phyloP scores from a whole-genome alignment of 345 rosid genomes.

The Hibiscus mutabilis region DNA sequence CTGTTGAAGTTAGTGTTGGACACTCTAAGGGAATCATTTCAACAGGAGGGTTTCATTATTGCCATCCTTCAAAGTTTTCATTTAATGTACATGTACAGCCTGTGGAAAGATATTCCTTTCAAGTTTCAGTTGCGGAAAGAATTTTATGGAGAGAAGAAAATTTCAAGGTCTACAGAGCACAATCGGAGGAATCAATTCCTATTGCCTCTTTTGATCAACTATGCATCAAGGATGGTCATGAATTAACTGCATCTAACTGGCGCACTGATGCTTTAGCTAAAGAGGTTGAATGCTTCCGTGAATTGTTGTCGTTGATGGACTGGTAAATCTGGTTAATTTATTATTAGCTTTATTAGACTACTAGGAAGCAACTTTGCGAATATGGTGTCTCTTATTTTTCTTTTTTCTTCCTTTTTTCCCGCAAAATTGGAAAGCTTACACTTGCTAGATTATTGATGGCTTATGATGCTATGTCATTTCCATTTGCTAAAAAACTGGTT shows the following conservation, averaged over 20 bases:
- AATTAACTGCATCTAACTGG: conserved; percentile 42
- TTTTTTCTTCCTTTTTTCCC: conserved; percentile 23
- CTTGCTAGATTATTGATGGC: conserved; percentile 85
- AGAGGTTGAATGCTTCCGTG: conserved; percentile 55
- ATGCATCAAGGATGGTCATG: conserved; percentile 23
- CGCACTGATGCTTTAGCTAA: conserved; percentile 38
- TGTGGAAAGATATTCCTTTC: conserved; percentile 19
- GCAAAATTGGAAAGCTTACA: conserved; percentile 92
- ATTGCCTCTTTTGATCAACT: conserved; percentile 25
- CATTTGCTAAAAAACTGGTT: conserved; percentile 21
- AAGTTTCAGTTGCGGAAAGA: conserved; percentile 23
- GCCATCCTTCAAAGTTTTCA: conserved; percentile 31
- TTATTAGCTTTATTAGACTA: not conserved
- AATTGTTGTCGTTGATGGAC: conserved; percentile 36
- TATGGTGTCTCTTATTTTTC: not conserved
- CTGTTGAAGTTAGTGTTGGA: conserved; percentile 58
- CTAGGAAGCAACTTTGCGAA: conserved; percentile 7
- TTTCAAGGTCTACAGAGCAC: conserved; percentile 32
- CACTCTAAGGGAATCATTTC: conserved; percentile 60
- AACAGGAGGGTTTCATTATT: conserved; percentile 42
- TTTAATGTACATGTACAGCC: conserved; percentile 38
- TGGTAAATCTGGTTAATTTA: conserved; percentile 39
- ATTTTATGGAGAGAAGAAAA: conserved; percentile 57
- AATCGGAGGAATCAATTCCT: conserved; percentile 30
- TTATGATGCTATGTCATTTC: conserved; percentile 34